Percentiles rank a stretch among this genome's conserved stretches.
Conservation (phyloP, 768 basidiomycete species). For the Termitomyces sp. region DNA sequence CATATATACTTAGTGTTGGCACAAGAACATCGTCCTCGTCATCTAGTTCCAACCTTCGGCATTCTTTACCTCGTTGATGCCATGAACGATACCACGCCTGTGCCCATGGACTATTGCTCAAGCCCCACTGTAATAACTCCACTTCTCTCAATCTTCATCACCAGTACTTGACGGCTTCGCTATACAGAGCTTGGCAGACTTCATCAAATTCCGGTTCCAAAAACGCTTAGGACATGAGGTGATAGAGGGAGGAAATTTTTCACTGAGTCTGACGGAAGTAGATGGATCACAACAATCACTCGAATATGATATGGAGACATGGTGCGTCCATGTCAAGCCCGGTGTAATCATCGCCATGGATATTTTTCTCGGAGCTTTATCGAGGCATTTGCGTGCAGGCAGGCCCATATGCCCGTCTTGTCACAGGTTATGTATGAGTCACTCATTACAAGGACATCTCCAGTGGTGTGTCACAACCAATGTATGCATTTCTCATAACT, state of each 20-base stretch:
- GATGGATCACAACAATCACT: background rate
- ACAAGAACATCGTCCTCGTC: background rate
- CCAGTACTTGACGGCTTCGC: background rate
- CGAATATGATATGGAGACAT: background rate
- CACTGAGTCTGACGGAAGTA: background rate
- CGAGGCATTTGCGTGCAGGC: background rate
- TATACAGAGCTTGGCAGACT: background rate
- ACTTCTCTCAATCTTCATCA: too few relatives aligned
- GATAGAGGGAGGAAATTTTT: background rate
- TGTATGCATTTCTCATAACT: too few relatives aligned
- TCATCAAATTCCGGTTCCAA: background rate
- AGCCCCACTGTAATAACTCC: background rate
- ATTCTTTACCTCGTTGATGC: constrained; percentile 1
- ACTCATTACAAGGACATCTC: background rate
- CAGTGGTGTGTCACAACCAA: background rate
- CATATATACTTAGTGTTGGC: too few relatives aligned
- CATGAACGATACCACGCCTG: background rate
- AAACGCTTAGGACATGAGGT: background rate
- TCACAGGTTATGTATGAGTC: background rate
- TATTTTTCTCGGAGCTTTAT: background rate
- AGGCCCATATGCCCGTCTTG: background rate
- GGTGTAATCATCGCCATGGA: background rate
- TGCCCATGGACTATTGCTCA: background rate
- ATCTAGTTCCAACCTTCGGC: background rate
- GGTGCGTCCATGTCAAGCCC: background rate